Evolutionary conservation across 2,329 filamentous ascomycete genomes (phyloP).

Genomic region (Aspergillus brunneoviolaceus): DNA sequence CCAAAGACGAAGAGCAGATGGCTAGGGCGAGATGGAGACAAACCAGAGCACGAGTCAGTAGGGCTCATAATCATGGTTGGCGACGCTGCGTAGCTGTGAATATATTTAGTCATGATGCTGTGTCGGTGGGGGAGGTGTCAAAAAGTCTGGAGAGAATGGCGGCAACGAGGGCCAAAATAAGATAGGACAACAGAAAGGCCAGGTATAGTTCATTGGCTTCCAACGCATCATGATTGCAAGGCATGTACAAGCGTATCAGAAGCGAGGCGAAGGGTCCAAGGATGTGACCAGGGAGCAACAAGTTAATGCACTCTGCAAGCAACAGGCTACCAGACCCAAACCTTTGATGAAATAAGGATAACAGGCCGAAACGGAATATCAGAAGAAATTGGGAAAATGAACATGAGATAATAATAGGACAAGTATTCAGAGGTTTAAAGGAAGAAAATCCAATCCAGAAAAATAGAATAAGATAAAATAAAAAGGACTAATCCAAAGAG

Average conservation of each 20-base stretch:
- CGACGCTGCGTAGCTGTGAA: slow-evolving; percentile 51
- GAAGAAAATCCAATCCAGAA: not conserved
- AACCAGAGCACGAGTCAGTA: slow-evolving; percentile 56
- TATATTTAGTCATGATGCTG: slow-evolving; percentile 18
- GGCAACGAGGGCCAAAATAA: not conserved
- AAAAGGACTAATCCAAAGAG: slow-evolving; percentile 1
- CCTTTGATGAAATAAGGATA: slow-evolving; percentile 4
- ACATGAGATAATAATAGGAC: slow-evolving; percentile 10
- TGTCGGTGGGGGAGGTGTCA: slow-evolving; percentile 2
- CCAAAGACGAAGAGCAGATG: not conserved
- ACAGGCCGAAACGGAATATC: slow-evolving; percentile 6
- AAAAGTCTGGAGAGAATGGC: slow-evolving; percentile 2
- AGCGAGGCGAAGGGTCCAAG: slow-evolving; percentile 9
- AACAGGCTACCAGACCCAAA: slow-evolving; percentile 14
- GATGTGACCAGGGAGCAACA: slow-evolving; percentile 13
- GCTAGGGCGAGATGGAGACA: slow-evolving; percentile 29
- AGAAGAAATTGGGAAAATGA: slow-evolving; percentile 2
- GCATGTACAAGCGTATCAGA: slow-evolving; percentile 13
- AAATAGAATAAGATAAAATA: not conserved
- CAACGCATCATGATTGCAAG: slow-evolving; percentile 16
- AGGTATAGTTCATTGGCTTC: slow-evolving; percentile 3
- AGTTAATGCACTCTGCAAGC: slow-evolving; percentile 27
- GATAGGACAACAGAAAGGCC: slow-evolving; percentile 1
- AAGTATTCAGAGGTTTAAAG: not conserved
- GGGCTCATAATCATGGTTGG: slow-evolving; percentile 52